phyloP scores from a whole-genome alignment of 1,284 basidiomycete species.

The Rhodotorula sp. region DNA sequence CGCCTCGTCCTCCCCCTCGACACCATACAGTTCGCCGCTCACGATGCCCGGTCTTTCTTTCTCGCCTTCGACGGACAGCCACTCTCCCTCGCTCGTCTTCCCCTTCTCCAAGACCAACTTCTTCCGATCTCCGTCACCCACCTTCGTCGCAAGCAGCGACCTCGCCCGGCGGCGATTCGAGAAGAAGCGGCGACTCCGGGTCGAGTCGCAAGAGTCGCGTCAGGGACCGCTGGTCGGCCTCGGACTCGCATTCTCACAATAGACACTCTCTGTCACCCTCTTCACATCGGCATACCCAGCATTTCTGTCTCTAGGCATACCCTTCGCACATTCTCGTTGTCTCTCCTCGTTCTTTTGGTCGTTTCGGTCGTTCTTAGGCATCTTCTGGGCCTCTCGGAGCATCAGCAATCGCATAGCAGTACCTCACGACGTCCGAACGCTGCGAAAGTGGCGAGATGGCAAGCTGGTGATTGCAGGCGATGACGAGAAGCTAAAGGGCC shows the following conservation, averaged over 20 bases:
- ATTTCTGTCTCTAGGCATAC: not conserved
- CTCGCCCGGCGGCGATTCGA: not conserved
- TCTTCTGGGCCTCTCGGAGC: not conserved
- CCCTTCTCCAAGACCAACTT: not conserved
- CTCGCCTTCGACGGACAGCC: not conserved
- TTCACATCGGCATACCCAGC: not conserved
- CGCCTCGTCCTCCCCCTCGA: slow-evolving; percentile 4
- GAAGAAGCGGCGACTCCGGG: not conserved
- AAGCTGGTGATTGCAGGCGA: not conserved
- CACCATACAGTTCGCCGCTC: slow-evolving; percentile 8
- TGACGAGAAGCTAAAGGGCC: not conserved
- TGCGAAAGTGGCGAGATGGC: not conserved
- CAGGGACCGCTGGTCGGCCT: not conserved
- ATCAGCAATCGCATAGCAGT: too few relatives aligned
- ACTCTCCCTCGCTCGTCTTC: not conserved
- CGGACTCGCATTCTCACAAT: not conserved
- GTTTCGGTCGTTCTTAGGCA: not conserved
- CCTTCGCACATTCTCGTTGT: not conserved
- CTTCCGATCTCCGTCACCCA: not conserved
- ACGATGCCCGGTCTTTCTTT: not conserved
- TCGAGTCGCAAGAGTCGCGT: not conserved
- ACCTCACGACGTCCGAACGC: too few relatives aligned
- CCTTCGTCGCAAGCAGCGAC: not conserved
- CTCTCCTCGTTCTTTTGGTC: not conserved
- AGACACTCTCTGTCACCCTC: not conserved